These are phyloP conservation scores for Cyanophora paradoxa DNA, from an alignment of 78 protist genomes.

Conservation along the genomic window DNA sequence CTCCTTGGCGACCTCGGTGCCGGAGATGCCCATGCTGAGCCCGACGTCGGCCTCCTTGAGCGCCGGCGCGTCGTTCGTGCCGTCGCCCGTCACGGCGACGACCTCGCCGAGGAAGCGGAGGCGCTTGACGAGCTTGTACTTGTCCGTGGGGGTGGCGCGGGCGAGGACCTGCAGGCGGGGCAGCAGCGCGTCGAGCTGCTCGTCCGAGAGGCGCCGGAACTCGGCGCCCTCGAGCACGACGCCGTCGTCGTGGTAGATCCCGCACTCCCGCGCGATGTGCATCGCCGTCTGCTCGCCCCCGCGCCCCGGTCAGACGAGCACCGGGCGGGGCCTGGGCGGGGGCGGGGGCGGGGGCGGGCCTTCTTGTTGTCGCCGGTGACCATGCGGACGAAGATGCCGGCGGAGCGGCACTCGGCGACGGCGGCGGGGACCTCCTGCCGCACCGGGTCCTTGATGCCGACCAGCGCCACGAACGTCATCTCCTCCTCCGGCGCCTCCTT, in stretches of 20 bases:
- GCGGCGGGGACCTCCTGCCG: slow-evolving; percentile 77
- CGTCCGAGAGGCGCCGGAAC: slow-evolving; percentile 41
- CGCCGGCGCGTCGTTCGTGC: too few species aligned
- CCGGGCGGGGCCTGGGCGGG: too few species aligned
- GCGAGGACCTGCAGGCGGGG: slow-evolving; percentile 54
- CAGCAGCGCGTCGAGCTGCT: slow-evolving; percentile 33
- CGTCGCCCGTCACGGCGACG: slow-evolving; percentile 93
- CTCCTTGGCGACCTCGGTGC: slow-evolving; percentile 83
- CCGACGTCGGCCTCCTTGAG: too few species aligned
- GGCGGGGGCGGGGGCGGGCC: too few species aligned
- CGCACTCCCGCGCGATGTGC: slow-evolving; percentile 86
- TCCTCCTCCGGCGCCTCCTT: background rate
- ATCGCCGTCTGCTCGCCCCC: slow-evolving; percentile 15
- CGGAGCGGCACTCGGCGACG: slow-evolving; percentile 69
- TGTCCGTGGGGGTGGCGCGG: slow-evolving; percentile 27
- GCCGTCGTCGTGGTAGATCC: slow-evolving; percentile 60
- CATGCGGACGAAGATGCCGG: slow-evolving; percentile 95
- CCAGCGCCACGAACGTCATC: slow-evolving; percentile 37
- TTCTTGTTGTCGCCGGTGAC: slow-evolving; percentile 97
- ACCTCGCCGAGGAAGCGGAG: slow-evolving; percentile 60
- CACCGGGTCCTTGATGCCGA: slow-evolving; percentile 84
- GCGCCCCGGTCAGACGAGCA: too few species aligned
- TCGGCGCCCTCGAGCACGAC: slow-evolving; percentile 24
- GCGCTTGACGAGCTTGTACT: slow-evolving; percentile 54
- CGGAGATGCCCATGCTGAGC: slow-evolving; percentile 78